Base-by-base conservation (phyloP, 257 asterid species). In the Gardenia jasminoides region DNA sequence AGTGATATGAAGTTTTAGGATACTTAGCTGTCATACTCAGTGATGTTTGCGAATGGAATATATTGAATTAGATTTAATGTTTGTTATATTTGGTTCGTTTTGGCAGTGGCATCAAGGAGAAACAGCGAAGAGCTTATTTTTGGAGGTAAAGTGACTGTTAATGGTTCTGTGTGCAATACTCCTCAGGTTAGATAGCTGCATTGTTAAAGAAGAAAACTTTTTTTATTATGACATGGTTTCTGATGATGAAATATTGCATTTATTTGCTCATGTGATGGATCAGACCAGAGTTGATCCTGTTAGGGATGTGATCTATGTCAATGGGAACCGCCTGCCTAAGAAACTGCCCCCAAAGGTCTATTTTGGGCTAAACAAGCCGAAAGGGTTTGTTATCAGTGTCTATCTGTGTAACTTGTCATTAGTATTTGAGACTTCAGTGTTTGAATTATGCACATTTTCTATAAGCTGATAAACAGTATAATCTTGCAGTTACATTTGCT, bases 201-300 rank as follows among this genome's bases (percentile, higher is more conserved):
- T 5, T 36, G 41, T 36, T 36, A 36, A 36, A 36, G 41, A 36
- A 36, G 41, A 2, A 2, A 2, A 36, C 41, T 5, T 36, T 36
- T 36, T 36, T 36, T 36, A 2, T 36, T 36, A 36, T 36, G 41
- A 36, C 4, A 0, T 36, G 41, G 41, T 36, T 36, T 36, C 41
- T 52, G 74, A 22, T 58, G 43, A 39, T 50, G 66, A 24, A 67
- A 64, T 76, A 62, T 24, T 24, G 56, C 67, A 48, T 78, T 83
- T 43, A 22, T 72, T 80, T 80, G 71, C 65, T 78, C 20, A 20
- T 83, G 74, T 82, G 80, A 80, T 80, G 78, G 84, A 48, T 83
- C 93, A 96, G 98, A 93, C 99, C 50, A 93, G 85, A 88, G 99
- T 96, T 48, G 97, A 96, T 87, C 99, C 99, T 26, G 92, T 87